Percentiles rank a stretch among this genome's conserved stretches.
Evolutionary conservation across 2,329 filamentous ascomycete species (phyloP).

Genomic region (Penicillium oxalicum): DNA sequence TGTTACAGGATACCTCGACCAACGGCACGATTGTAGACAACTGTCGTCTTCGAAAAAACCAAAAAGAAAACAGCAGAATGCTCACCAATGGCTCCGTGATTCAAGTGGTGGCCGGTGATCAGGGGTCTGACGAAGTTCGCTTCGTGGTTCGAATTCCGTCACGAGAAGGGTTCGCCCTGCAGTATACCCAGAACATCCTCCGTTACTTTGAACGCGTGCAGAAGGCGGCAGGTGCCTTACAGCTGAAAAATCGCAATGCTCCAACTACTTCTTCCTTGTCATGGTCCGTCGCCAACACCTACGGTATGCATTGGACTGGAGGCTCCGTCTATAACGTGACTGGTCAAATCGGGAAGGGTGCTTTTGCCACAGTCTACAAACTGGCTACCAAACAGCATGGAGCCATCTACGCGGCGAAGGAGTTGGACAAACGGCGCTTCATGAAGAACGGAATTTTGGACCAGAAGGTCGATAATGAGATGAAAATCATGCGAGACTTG

Average conservation of each 20-base stretch:
- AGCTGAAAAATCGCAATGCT: slow-evolving; percentile 20
- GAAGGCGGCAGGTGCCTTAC: slow-evolving; percentile 17
- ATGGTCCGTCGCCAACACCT: slow-evolving; percentile 37
- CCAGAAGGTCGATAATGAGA: slow-evolving; percentile 91
- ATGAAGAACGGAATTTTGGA: slow-evolving; percentile 88
- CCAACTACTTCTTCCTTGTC: slow-evolving; percentile 26
- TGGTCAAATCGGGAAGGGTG: slow-evolving; percentile 78
- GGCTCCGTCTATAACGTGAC: slow-evolving; percentile 79
- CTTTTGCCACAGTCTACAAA: slow-evolving; percentile 90
- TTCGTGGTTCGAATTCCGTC: slow-evolving; percentile 84
- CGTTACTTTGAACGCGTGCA: slow-evolving; percentile 53
- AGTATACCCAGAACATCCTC: slow-evolving; percentile 64
- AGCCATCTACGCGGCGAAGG: slow-evolving; percentile 80
- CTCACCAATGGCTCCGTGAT: slow-evolving; percentile 68
- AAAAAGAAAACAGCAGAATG: slow-evolving; percentile 52
- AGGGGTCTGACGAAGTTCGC: slow-evolving; percentile 56
- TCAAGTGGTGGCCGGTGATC: slow-evolving; percentile 53
- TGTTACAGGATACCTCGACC: slow-evolving; percentile 92
- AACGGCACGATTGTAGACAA: slow-evolving; percentile 88
- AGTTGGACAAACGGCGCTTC: slow-evolving; percentile 86
- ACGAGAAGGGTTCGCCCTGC: slow-evolving; percentile 61
- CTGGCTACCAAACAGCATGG: slow-evolving; percentile 82
- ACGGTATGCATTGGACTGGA: slow-evolving; percentile 74
- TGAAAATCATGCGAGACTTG: slow-evolving; percentile 87
- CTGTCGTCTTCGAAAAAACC: slow-evolving; percentile 54